phyloP scores from a whole-genome alignment of 257 asterid species.

The Rauvolfia tetraphylla region DNA sequence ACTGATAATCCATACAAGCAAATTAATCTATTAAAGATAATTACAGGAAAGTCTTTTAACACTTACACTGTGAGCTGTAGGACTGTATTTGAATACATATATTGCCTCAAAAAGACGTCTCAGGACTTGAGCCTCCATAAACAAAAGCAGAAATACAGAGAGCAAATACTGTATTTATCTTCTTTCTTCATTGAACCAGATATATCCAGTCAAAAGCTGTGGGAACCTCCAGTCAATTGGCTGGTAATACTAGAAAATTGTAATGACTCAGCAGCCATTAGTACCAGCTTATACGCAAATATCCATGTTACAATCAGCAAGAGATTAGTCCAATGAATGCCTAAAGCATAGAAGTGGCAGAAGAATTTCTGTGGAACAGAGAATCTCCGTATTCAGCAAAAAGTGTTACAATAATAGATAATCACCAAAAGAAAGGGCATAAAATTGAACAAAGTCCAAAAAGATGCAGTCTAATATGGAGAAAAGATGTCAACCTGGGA shows the following conservation, averaged over 20 bases:
- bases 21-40: background rate
- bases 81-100: constrained; percentile 73
- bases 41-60: background rate
- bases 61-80: constrained; percentile 79
- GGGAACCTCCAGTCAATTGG: constrained; percentile 67
- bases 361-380: constrained; percentile 77
- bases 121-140: constrained; percentile 76
- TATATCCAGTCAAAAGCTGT: constrained; percentile 32
- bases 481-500: background rate
- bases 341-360: constrained; percentile 74
- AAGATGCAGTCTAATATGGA: background rate
- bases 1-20: background rate
- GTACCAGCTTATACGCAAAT: constrained; percentile 47
- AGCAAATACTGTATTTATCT: constrained; percentile 41
- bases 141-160: constrained; percentile 68
- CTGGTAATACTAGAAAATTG: constrained; percentile 56
- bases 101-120: constrained; percentile 77
- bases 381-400: constrained; percentile 52
- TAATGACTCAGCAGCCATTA: constrained; percentile 37
- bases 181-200: constrained; percentile 34
- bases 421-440: background rate
- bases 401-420: background rate
- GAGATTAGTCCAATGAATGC: constrained; percentile 56
- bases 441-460: background rate
- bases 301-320: constrained; percentile 69